phyloP scores from a whole-genome alignment of 495 filamentous ascomycete species.

The Gamarada debralockiae region DNA sequence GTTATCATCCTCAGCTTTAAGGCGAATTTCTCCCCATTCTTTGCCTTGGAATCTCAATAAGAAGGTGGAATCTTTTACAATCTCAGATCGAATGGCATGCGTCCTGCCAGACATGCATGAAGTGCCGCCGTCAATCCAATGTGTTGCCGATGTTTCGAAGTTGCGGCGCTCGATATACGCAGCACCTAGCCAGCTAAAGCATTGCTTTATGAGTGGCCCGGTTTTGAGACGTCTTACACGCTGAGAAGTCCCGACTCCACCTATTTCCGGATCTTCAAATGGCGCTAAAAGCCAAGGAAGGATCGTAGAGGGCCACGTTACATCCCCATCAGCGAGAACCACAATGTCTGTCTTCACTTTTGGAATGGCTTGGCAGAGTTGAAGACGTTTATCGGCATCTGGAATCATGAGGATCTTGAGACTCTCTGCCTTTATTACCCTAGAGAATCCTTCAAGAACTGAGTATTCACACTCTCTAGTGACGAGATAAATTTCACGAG shows the following conservation, averaged over 20 bases:
- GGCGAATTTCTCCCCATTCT: slow-evolving; percentile 60
- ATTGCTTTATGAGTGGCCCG: slow-evolving; percentile 46
- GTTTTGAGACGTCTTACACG: slow-evolving; percentile 59
- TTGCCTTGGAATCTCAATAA: slow-evolving; percentile 64
- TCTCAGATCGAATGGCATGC: slow-evolving; percentile 49
- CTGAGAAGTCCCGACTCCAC: slow-evolving; percentile 79
- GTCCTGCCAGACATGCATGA: slow-evolving; percentile 71
- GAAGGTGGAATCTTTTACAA: slow-evolving; percentile 71
- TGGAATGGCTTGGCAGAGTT: slow-evolving; percentile 75
- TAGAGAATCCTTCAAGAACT: slow-evolving; percentile 38
- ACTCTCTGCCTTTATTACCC: slow-evolving; percentile 25
- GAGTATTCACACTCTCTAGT: slow-evolving; percentile 44
- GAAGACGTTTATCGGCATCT: slow-evolving; percentile 74
- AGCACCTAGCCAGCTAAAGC: slow-evolving; percentile 75
- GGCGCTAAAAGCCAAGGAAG: slow-evolving; percentile 80
- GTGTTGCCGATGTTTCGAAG: slow-evolving; percentile 81
- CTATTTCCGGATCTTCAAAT: slow-evolving; percentile 69
- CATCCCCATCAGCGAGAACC: slow-evolving; percentile 79
- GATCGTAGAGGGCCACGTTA: slow-evolving; percentile 70
- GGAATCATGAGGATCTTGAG: slow-evolving; percentile 52
- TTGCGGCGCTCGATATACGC: slow-evolving; percentile 77
- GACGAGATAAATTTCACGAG: slow-evolving; percentile 45
- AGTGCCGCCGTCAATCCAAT: slow-evolving; percentile 75
- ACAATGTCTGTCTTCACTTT: slow-evolving; percentile 69
- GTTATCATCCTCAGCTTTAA: slow-evolving; percentile 79